A percentile compares a stretch with the other conserved stretches of the same genome.
phyloP scores from a whole-genome alignment of 2,329 filamentous ascomycete genomes.

The Xylariaceae sp. region DNA sequence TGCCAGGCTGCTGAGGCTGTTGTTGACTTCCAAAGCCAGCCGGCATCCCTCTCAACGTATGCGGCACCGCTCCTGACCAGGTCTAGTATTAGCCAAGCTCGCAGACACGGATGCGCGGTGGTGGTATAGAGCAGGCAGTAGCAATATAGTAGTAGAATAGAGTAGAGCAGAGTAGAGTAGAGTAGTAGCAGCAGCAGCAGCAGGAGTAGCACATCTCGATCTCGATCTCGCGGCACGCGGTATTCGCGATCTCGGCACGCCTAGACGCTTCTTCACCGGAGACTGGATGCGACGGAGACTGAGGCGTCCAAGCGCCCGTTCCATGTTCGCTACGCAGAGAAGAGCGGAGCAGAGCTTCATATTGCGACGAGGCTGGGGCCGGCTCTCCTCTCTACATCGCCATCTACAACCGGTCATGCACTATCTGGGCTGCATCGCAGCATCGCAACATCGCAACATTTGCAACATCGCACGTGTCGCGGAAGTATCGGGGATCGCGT shows the following conservation, averaged over 20 bases:
- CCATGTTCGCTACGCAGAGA: neutral
- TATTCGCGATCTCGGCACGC: too few species aligned
- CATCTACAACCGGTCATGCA: constrained; percentile 3
- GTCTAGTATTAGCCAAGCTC: constrained; percentile 33
- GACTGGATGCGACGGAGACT: neutral
- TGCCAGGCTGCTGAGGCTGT: constrained; percentile 51
- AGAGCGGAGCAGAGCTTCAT: neutral
- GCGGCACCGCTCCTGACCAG: constrained; percentile 52
- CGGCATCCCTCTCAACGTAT: constrained; percentile 57
- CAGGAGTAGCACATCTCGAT: too few species aligned
- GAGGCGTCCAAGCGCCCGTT: neutral
- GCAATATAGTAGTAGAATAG: neutral
- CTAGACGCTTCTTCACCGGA: constrained; percentile 1
- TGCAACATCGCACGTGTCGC: constrained; percentile 12
- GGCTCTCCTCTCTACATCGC: constrained; percentile 1
- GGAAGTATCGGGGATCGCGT: constrained; percentile 12
- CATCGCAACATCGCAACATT: too few species aligned
- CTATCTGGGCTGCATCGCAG: neutral
- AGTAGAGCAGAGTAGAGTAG: too few species aligned
- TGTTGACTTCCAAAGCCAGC: constrained; percentile 53
- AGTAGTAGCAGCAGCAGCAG: too few species aligned
- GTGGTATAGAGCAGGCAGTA: constrained; percentile 6
- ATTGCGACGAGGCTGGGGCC: constrained; percentile 17
- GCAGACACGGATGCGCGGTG: constrained; percentile 15
- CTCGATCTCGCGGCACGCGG: too few species aligned